Evolutionary conservation across 129 eudicot genomes (phyloP).

Genomic region (Dittrichia graveolens): DNA sequence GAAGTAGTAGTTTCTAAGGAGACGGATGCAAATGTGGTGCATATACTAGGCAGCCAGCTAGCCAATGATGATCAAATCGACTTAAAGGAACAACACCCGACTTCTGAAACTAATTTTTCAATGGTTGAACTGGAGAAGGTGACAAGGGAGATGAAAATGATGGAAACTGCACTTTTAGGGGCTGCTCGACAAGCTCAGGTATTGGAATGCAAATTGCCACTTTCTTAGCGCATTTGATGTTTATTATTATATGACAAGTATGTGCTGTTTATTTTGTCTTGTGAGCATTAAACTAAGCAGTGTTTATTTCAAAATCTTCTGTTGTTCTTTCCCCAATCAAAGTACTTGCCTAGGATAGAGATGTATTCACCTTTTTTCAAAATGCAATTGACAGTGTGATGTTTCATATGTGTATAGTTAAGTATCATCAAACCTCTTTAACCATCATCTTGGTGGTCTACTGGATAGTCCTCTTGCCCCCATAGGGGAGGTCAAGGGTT

Average conservation of each 20-base stretch:
- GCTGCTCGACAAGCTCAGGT: conserved; percentile 94
- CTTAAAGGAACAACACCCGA: conserved; percentile 26
- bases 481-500: no score
- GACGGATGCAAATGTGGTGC: conserved; percentile 31
- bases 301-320: neutral
- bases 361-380: neutral
- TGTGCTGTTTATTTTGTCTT: conserved; percentile 1
- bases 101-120: conserved; percentile 39
- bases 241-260: neutral
- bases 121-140: conserved; percentile 68
- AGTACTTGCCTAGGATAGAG: neutral
- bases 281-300: conserved; percentile 14
- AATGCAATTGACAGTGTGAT: conserved; percentile 15
- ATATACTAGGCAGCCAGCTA: conserved; percentile 27
- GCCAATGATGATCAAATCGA: conserved; percentile 34
- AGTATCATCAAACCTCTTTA: no score
- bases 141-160: conserved; percentile 87
- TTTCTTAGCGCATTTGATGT: neutral
- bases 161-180: conserved; percentile 89
- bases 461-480: no score
- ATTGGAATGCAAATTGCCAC: conserved; percentile 4
- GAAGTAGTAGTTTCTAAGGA: conserved; percentile 38
- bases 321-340: neutral
- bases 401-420: neutral
- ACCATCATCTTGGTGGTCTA: no score